Evolutionary conservation across 108 stramenopile species (phyloP), one percentile per base, ranked within the genome.

Genomic region (Nitzschia putrida): DNA sequence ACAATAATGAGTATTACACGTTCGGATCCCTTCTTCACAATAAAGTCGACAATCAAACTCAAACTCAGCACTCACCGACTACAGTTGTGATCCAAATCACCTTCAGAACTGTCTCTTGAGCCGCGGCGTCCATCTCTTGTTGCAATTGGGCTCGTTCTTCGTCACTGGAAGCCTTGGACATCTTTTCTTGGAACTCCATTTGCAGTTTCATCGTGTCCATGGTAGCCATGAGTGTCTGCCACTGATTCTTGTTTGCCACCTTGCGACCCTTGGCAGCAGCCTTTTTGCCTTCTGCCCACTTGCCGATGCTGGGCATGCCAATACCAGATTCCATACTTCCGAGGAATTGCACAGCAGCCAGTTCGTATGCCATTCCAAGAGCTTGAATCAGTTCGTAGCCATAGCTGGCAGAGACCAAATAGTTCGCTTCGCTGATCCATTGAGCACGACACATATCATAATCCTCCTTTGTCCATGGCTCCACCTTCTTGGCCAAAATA

Each of bases 21-120:
- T n/a, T n/a, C 54, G 23, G 3, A 3, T 56, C 13, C 13, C 81
- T 40, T 40, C 7, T 37, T 23, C 23, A 3, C 16, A 40, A 38
- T 0, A 40, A 20, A 37, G 3, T 39, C 38, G 37, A 40, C 44
- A 10, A 3, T 6, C 18, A n/a, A 38, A 18, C n/a, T n/a, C n/a
- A n/a, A n/a, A n/a, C n/a, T n/a, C n/a, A n/a, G n/a, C n/a, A 63
- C 61, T 44, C 44, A 63, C 61, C 73, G 5, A 88, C 83, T 3
- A 77, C 81, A 42, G 85, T 88, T 5, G 83, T 83, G 1, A 81
- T 86, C 88, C 88, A 89, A 72, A 89, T 76, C 14, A 87, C 24
- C 26, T 72, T 63, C 9, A 92, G 67, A 67, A 88, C 72, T 10
- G 53, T 73, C 12, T 61, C 38, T 6, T 63, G 42, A 50, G 75